These are phyloP conservation scores for Podaxis sp. DNA, from an alignment of 768 basidiomycete genomes.

Conservation along the genomic window DNA sequence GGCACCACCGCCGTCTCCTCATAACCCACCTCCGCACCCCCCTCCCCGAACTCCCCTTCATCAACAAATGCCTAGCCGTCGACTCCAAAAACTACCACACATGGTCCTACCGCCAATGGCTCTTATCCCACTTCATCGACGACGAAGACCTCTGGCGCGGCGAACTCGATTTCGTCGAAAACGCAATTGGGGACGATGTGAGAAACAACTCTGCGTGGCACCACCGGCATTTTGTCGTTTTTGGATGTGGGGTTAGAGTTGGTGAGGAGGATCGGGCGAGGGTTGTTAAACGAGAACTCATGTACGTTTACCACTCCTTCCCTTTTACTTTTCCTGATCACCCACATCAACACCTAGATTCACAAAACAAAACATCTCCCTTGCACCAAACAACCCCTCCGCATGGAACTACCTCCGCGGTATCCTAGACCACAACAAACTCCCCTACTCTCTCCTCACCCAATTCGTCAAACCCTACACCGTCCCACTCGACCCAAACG, in stretches of 20 bases:
- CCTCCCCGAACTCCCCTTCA: conserved; percentile 75
- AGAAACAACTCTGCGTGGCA: conserved; percentile 99
- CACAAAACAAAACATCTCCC: conserved; percentile 77
- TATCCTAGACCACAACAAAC: conserved; percentile 59
- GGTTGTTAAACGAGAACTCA: conserved; percentile 67
- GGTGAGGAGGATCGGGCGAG: conserved; percentile 63
- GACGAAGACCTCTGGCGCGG: conserved; percentile 64
- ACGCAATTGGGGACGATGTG: conserved; percentile 71
- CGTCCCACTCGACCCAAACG: conserved; percentile 25
- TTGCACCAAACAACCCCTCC: conserved; percentile 90
- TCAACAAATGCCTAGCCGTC: conserved; percentile 63
- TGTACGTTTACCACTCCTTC: conserved; percentile 47
- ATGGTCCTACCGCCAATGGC: conserved; percentile 97
- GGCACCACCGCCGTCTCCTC: conserved; percentile 88
- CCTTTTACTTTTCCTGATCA: background rate
- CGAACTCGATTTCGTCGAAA: conserved; percentile 76
- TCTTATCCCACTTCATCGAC: conserved; percentile 81
- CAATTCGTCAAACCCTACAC: conserved; percentile 72
- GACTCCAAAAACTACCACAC: conserved; percentile 99
- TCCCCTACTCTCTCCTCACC: conserved; percentile 54
- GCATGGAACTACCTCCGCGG: conserved; percentile 98
- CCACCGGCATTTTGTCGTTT: conserved; percentile 89
- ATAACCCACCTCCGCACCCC: conserved; percentile 56
- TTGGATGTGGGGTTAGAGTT: conserved; percentile 59
- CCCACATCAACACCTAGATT: conserved; percentile 46